These are phyloP conservation scores for Obba rivulosa DNA, from an alignment of 768 basidiomycete genomes.

Conservation along the genomic window DNA sequence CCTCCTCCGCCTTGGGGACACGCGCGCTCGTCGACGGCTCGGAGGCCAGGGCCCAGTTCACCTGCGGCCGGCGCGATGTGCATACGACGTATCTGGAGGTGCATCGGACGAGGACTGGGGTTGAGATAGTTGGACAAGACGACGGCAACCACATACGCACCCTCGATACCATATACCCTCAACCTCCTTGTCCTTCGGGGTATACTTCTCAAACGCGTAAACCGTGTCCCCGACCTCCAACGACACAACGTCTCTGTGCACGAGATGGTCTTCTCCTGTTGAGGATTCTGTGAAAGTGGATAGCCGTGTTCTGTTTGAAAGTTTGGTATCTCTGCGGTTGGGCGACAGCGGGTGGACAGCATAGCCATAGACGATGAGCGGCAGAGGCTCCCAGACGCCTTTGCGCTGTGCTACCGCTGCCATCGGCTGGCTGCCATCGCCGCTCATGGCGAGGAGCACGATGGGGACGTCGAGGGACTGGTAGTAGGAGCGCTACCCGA, in stretches of 20 bases:
- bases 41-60: constrained; percentile 54
- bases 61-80: constrained; percentile 68
- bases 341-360: constrained; percentile 80
- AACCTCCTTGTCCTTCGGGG: constrained; percentile 62
- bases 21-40: constrained; percentile 48
- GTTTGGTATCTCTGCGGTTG: constrained; percentile 65
- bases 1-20: constrained; percentile 62
- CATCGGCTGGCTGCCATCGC: neutral
- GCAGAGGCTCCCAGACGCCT: constrained; percentile 59
- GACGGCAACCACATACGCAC: constrained; percentile 43
- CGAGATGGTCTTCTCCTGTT: constrained; percentile 55
- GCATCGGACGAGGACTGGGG: neutral
- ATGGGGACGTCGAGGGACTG: neutral
- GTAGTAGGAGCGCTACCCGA: neutral
- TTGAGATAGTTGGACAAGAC: neutral
- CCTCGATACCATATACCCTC: constrained; percentile 92
- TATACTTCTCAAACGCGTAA: constrained; percentile 94
- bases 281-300: constrained; percentile 54
- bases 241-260: constrained; percentile 71
- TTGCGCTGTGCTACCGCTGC: constrained; percentile 16
- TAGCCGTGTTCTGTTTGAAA: constrained; percentile 52
- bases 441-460: constrained; percentile 7
- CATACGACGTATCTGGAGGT: constrained; percentile 75
- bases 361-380: constrained; percentile 85
- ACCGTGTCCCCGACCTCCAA: constrained; percentile 96